phyloP scores from a whole-genome alignment of 441 rosid species.

The Francoa sonchifolia region DNA sequence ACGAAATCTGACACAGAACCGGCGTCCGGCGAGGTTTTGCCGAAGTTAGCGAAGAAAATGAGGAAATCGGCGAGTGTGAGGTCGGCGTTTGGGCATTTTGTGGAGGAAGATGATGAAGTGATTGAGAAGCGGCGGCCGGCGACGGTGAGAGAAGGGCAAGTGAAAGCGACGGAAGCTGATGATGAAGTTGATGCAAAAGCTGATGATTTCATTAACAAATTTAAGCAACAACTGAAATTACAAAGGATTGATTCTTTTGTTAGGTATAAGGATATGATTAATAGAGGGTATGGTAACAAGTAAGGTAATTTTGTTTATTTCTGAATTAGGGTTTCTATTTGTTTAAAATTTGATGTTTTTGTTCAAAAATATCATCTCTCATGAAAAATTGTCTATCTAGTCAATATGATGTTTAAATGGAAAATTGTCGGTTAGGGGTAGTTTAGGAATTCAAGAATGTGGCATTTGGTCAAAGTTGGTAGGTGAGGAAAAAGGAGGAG shows the following conservation, averaged over 20 bases:
- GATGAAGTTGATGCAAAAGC: conserved; percentile 77
- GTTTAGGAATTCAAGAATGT: no score
- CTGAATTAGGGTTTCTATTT: no score
- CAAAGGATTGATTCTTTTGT: conserved; percentile 62
- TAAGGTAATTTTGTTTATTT: conserved; percentile 11
- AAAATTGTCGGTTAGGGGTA: no score
- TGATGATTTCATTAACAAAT: conserved; percentile 67
- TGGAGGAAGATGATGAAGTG: conserved; percentile 32
- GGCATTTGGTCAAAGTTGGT: no score
- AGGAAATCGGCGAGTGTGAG: conserved; percentile 72
- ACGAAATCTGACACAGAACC: conserved; percentile 50
- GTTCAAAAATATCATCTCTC: no score
- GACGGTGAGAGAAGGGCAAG: conserved; percentile 36
- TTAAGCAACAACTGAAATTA: conserved; percentile 66
- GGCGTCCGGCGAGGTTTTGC: conserved; percentile 33
- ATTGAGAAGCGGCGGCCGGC: conserved; percentile 49
- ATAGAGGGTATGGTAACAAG: conserved; percentile 24
- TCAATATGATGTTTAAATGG: no score
- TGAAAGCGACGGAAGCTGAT: conserved; percentile 22
- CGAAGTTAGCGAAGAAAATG: conserved; percentile 58
- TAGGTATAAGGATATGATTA: conserved; percentile 44
- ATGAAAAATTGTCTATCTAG: no score
- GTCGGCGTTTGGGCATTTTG: conserved; percentile 40
- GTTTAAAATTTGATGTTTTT: no score
- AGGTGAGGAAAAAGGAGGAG: no score